Evolutionary conservation across 2,329 filamentous ascomycete species (phyloP), one percentile per base, ranked within the genome.

Genomic region (Cladosporium sp.): DNA sequence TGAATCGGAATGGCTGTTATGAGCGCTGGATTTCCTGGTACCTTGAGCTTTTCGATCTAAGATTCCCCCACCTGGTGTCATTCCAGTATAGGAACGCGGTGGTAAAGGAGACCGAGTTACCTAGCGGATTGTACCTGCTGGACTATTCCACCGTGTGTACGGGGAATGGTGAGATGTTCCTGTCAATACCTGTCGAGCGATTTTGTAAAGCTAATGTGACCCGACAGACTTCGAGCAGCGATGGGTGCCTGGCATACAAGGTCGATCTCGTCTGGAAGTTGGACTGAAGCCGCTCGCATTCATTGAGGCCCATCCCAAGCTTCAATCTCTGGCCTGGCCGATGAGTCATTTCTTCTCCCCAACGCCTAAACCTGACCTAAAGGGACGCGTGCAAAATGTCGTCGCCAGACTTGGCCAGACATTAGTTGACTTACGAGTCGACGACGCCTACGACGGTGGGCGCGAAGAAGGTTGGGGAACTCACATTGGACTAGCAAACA

Each of bases 51-150:
- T 66, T 68, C 50, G 47, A 44, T 6, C 59, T 72, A 30, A 65
- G 68, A 1, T 74, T 76, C 50, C 72, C 73, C 6, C 61, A 70
- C 44, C 56, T 76, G 7, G 61, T 69, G 22, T 65, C 71, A n/a
- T 72, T 76, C 22, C 73, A 76, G 47, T 54, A 75, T 24, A 67
- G 73, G 12, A 76, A 75, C 55, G 69, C 70, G 17, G 68, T 73
- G 1, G 61, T 68, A 9, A 43, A 58, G 0, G 60, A 68, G 9
- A 70, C 68, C 1, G 54, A 48, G n/a, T 52, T 74, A 7, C 70
- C 69, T 3, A 36, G 50, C 7, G 65, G 63, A 1, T 45, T 73
- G 1, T 73, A 65, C 40, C 65, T 74, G 0, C 57, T 67, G 4
- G 61, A 66, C 37, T 47, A 49, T 38, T 58, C 30, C n/a, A 51